Conservation (phyloP, 495 filamentous ascomycete genomes). For the Trichoderma asperelloides region DNA sequence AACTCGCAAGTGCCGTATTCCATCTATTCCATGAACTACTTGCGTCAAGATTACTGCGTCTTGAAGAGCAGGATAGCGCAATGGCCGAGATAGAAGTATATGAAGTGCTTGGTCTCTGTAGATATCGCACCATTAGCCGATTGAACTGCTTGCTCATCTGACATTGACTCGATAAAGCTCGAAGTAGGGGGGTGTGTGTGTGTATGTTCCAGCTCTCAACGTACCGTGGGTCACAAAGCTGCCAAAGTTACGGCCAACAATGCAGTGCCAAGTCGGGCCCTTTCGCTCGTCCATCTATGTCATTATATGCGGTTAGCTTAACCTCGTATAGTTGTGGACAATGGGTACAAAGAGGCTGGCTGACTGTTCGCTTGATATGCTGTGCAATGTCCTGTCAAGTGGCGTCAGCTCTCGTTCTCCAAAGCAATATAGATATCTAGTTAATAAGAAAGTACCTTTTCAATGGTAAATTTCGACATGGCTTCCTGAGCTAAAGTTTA, state of each 20-base stretch:
- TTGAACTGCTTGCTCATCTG: background rate
- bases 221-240: slow-evolving; percentile 97
- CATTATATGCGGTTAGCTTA: background rate
- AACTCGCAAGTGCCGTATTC: background rate
- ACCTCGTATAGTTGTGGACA: background rate
- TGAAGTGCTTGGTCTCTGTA: slow-evolving; percentile 97
- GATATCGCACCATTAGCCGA: background rate
- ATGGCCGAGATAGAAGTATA: slow-evolving; percentile 99
- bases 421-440: background rate
- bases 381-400: slow-evolving; percentile 77
- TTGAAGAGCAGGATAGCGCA: slow-evolving; percentile 98
- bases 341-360: slow-evolving; percentile 14
- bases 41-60: slow-evolving; percentile 62
- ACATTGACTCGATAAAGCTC: background rate
- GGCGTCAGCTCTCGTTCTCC: slow-evolving; percentile 9
- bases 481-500: slow-evolving; percentile 68
- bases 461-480: slow-evolving; percentile 84
- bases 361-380: slow-evolving; percentile 91
- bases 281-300: slow-evolving; percentile 79
- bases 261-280: slow-evolving; percentile 96
- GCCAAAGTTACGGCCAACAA: slow-evolving; percentile 96
- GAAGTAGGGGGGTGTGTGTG: background rate
- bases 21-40: slow-evolving; percentile 5
- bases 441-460: slow-evolving; percentile 56
- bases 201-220: slow-evolving; percentile 12